phyloP scores from a whole-genome alignment of 352 stramenopile species.

The Globisporangium paroecandrum region DNA sequence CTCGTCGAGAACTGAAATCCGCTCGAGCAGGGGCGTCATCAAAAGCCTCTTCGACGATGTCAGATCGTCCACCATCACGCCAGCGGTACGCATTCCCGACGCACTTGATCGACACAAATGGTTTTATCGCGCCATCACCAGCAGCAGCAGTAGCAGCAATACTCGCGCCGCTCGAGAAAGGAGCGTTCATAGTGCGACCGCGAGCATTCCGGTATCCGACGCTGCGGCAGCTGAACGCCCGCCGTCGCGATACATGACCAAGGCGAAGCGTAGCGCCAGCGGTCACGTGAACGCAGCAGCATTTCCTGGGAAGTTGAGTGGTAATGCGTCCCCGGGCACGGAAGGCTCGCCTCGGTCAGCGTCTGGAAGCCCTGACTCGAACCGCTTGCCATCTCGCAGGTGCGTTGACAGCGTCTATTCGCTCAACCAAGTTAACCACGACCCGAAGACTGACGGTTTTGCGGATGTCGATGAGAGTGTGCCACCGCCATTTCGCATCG shows the following conservation, averaged over 20 bases:
- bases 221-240: constrained; percentile 33
- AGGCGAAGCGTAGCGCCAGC: constrained; percentile 29
- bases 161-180: constrained; percentile 13
- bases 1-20: constrained; percentile 1
- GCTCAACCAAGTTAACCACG: constrained; percentile 60
- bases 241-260: constrained; percentile 77
- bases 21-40: not conserved
- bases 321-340: not conserved
- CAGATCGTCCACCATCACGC: constrained; percentile 60
- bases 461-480: constrained; percentile 77
- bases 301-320: not conserved
- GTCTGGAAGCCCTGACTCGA: constrained; percentile 5
- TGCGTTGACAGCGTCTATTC: constrained; percentile 37
- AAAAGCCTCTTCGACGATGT: not conserved
- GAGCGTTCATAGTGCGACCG: constrained; percentile 13
- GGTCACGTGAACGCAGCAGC: not conserved
- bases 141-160: constrained; percentile 10
- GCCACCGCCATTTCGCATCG: constrained; percentile 72
- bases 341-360: not conserved
- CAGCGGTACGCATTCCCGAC: constrained; percentile 78
- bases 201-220: not conserved
- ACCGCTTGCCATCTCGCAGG: constrained; percentile 30
- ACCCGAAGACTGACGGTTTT: constrained; percentile 77
- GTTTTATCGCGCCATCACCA: constrained; percentile 19
- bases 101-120: constrained; percentile 56